Base-by-base conservation (phyloP, 345 rosid genomes). In the Raphanus sativus region DNA sequence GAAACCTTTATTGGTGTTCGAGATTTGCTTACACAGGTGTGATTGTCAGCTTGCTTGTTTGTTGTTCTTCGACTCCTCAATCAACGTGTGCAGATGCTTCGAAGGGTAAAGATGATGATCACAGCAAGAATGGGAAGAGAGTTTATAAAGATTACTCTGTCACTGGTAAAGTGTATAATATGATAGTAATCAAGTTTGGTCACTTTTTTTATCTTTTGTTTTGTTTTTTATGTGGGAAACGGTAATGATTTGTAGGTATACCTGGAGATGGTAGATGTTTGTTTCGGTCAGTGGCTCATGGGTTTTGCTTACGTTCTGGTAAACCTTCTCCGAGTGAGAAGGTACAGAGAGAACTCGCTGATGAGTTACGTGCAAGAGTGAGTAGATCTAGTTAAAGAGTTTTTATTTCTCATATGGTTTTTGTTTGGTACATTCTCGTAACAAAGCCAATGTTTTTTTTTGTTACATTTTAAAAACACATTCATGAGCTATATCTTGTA, bases 231-330 rank as follows among this genome's bases (percentile, higher is more conserved):
- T 56, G 25, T 48, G 2, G 29, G 29, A 16, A 59, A 50, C 62
- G 65, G 59, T 55, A 52, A 38, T 59, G 17, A 10, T 38, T 7
- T 86, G 71, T 85, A 92, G 99, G 97, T 75, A 87, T 95, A 66
- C 99, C 98, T 45, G 98, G 99, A 58, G 98, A 95, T 84, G 99
- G 99, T 21, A 85, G 99, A 65, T 95, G 99, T 70, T 83, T 95
- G 88, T 95, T 95, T 76, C 94, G 99, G 21, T 89, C 99, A 36
- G 94, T 95, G 63, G 91, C 87, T 76, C 97, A 92, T 24, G 99
- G 89, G 13, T 90, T 92, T 76, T 90, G 94, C 83, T 66, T 91
- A 77, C 81, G 84, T 40, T 84, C 86, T 64, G 97, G 98, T 45
- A 87, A 86, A 78, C 70, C 77, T 11, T 83, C 94, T 75, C 99